These are phyloP conservation scores for Hypsizygus marmoreus DNA, from an alignment of 768 basidiomycete species.

Conservation along the genomic window DNA sequence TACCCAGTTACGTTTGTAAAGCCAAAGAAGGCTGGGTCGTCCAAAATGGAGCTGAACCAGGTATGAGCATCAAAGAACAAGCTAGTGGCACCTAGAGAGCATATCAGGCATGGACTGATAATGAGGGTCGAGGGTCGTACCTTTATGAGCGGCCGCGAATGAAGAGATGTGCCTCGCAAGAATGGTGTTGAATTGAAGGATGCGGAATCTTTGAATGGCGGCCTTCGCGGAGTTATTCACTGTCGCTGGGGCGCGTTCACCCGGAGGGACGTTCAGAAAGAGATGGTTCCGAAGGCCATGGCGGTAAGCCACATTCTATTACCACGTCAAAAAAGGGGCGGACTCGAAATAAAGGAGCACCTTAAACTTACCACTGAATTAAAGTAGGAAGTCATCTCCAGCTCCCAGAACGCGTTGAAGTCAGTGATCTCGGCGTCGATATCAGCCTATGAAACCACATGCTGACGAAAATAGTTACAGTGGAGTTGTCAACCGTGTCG, in stretches of 20 bases:
- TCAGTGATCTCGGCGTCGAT: constrained; percentile 40
- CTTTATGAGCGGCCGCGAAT: constrained; percentile 39
- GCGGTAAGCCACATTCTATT: constrained; percentile 40
- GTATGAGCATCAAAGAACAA: constrained; percentile 52
- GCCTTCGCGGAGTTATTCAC: constrained; percentile 36
- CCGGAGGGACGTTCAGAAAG: constrained; percentile 60
- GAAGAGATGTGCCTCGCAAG: constrained; percentile 34
- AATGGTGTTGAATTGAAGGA: constrained; percentile 42
- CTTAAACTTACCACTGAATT: constrained; percentile 45
- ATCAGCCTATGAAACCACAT: neutral
- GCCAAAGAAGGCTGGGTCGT: constrained; percentile 39
- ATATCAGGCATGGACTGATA: too few relatives aligned
- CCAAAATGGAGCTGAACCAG: constrained; percentile 50
- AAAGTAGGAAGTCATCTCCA: constrained; percentile 52
- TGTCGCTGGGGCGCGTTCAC: constrained; percentile 45
- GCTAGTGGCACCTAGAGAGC: constrained; percentile 33
- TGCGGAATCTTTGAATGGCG: constrained; percentile 37
- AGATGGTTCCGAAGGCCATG: constrained; percentile 47
- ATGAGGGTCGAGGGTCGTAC: constrained; percentile 20
- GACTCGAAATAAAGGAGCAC: constrained; percentile 8
- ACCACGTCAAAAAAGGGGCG: constrained; percentile 10
- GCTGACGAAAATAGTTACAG: constrained; percentile 20
- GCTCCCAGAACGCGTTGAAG: constrained; percentile 50
- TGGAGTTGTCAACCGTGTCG: constrained; percentile 44
- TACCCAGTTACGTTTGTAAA: constrained; percentile 54